phyloP scores from a whole-genome alignment of 768 basidiomycete genomes.

The Lepiota venenata region DNA sequence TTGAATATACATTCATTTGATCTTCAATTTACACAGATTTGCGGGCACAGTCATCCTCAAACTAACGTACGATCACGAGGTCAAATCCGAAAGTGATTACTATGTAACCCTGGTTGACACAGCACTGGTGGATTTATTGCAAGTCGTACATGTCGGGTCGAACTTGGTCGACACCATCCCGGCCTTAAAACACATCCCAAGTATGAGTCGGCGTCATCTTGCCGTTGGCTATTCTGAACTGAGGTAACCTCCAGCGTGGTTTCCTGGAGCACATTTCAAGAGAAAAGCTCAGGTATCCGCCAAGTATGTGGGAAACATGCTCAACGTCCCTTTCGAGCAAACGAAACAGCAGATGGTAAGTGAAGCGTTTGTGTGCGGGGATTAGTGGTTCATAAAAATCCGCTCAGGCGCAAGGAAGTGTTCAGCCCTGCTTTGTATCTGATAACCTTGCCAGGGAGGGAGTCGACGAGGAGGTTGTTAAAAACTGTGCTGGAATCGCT shows the following conservation, averaged over 20 bases:
- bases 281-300: conserved; percentile 24
- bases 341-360: conserved; percentile 25
- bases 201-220: conserved; percentile 12
- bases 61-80: conserved; percentile 37
- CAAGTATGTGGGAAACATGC: conserved; percentile 16
- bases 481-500: conserved; percentile 37
- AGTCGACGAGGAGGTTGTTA: conserved; percentile 11
- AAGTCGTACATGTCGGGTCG: conserved; percentile 31
- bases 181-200: conserved; percentile 25
- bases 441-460: conserved; percentile 25
- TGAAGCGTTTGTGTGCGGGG: not conserved
- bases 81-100: conserved; percentile 30
- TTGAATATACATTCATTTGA: not conserved
- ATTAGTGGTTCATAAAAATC: not conserved
- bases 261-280: conserved; percentile 35
- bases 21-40: conserved; percentile 17
- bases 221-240: not conserved
- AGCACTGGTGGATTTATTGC: conserved; percentile 17
- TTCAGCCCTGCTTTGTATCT: conserved; percentile 22
- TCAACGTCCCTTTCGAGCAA: conserved; percentile 25
- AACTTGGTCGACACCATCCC: conserved; percentile 39
- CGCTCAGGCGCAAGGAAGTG: conserved; percentile 20
- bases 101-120: conserved; percentile 27
- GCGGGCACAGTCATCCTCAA: conserved; percentile 33
- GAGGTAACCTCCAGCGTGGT: conserved; percentile 24